phyloP scores from a whole-genome alignment of 208 protist species.

The Willaertia magna region DNA sequence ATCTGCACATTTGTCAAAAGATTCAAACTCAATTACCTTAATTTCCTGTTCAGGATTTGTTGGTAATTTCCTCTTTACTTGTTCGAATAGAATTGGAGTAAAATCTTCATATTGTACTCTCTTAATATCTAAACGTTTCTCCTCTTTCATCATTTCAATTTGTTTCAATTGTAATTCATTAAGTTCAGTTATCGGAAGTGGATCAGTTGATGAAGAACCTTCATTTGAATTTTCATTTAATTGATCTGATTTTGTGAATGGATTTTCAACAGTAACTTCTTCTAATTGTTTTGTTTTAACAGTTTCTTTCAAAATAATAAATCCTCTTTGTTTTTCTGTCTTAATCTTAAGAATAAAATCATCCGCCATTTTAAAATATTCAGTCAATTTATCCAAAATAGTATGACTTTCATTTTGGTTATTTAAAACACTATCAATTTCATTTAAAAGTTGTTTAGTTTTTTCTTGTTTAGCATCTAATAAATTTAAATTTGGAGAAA shows the following conservation, averaged over 20 bases:
- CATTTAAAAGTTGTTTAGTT: background rate
- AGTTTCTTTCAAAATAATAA: background rate
- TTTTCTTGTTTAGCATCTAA: background rate
- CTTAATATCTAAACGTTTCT: background rate
- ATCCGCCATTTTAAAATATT: conserved; percentile 9
- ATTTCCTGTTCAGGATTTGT: background rate
- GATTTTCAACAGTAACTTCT: background rate
- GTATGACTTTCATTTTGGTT: background rate
- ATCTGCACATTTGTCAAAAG: conserved; percentile 78
- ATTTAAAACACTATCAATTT: background rate
- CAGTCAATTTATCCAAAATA: background rate
- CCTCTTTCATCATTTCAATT: background rate
- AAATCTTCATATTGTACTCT: conserved; percentile 68
- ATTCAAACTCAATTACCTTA: conserved; percentile 32
- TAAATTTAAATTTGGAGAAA: background rate
- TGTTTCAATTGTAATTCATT: background rate
- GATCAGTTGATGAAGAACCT: background rate
- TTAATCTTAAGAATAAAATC: background rate
- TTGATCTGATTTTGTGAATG: background rate
- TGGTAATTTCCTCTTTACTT: conserved; percentile 34
- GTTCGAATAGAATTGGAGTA: conserved; percentile 60
- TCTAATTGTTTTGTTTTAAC: background rate
- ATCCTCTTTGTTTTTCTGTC: background rate
- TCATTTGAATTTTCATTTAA: background rate
- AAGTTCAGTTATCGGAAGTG: background rate